Percentiles rank a stretch among this genome's conserved stretches.
Conservation (phyloP, 116 monocot species). For the Papilionanthe hybrid region DNA sequence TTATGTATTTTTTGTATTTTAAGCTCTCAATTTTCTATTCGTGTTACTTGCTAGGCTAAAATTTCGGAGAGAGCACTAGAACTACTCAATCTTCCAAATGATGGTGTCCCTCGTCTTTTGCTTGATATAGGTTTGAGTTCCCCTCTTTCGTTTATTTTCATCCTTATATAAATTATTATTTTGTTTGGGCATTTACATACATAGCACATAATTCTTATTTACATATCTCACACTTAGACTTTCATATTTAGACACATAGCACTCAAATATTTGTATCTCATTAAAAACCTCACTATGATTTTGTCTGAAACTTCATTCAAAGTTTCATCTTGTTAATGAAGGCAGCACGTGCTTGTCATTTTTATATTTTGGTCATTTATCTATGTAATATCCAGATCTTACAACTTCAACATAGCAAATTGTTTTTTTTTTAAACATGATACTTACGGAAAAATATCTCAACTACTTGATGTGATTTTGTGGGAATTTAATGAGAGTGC, state of each 20-base stretch:
- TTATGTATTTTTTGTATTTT: not conserved
- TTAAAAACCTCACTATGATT: no score
- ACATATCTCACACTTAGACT: no score
- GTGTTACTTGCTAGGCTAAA: conserved; percentile 35
- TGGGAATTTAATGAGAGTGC: not conserved
- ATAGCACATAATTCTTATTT: no score
- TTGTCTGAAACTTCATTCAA: no score
- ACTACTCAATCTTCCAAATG: conserved; percentile 72
- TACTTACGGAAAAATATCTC: not conserved
- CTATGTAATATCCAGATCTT: not conserved
- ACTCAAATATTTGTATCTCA: no score
- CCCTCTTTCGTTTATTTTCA: not conserved
- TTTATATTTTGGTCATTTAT: not conserved
- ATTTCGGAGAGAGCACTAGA: conserved; percentile 93
- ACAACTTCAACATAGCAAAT: not conserved
- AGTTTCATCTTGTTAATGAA: no score
- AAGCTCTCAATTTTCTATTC: conserved; percentile 3
- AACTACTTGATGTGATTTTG: not conserved
- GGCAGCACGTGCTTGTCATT: not conserved
- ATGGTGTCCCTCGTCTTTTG: conserved; percentile 74
- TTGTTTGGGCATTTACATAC: no score
- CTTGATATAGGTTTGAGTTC: conserved; percentile 75
- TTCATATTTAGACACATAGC: no score
- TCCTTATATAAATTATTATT: not conserved
- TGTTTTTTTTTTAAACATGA: not conserved